Evolutionary conservation across 2,329 filamentous ascomycete species (phyloP), one percentile per base, ranked within the genome.

Genomic region (Fusarium lyarnte): DNA sequence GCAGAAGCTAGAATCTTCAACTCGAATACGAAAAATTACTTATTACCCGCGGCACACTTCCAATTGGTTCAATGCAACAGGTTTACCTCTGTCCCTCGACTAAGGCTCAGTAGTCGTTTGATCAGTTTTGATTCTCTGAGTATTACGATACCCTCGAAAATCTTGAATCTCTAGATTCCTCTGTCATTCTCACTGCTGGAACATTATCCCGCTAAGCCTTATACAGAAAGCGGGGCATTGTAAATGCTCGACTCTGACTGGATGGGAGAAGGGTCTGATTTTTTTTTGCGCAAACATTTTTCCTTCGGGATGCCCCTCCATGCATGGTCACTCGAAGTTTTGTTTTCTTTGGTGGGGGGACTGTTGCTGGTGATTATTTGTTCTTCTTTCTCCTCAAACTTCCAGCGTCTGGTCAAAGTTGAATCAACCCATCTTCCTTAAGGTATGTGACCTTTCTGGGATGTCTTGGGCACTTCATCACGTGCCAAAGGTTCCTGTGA

Each of bases 191-290:
- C 43, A 41, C 31, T 54, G 23, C 31, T 39, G 16, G 21, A 63
- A 21, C 25, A 36, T 23, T 31, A 42, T 23, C 4, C 31, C 65
- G 68, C 79, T 81, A 82, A 69, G 33, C 79, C 70, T 5, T 23
- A 77, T 57, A 10, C 14, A 65, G 80, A 74, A 81, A 74, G 80
- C 80, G 79, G 80, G 79, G 79, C 72, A 78, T n/a, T 39, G 36
- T 19, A 60, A 36, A 49, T 63, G 51, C 58, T 51, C 60, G 39
- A 46, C 47, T 70, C 64, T 72, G 51, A 74, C 39, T 74, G 72
- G 72, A 65, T 46, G 69, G 59, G 63, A 42, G 73, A 74, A 73
- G 74, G 73, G 73, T 66, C 68, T 65, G 58, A 68, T 54, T 75
- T 64, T 67, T 66, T 66, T 66, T 41, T 66, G 52, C 66, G 66